Percentiles rank a stretch among this genome's conserved stretches.
These are phyloP conservation scores for Talaromyces sp. DNA, from an alignment of 2,329 filamentous ascomycete species.

Conservation along the genomic window DNA sequence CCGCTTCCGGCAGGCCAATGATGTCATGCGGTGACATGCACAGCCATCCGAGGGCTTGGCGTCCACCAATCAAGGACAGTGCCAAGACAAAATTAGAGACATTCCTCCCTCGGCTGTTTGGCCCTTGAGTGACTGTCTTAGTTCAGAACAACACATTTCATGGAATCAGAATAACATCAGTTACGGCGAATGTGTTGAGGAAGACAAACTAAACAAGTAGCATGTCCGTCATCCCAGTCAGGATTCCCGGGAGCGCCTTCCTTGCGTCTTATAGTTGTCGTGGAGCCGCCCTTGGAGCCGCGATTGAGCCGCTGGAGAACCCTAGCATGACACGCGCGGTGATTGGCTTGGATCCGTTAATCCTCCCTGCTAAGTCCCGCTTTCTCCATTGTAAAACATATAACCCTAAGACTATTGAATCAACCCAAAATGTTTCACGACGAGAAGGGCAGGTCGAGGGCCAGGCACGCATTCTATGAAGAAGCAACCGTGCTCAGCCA, in stretches of 20 bases:
- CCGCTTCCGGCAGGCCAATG: slow-evolving; percentile 7
- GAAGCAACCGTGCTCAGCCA: too few species aligned
- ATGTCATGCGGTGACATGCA: slow-evolving; percentile 14
- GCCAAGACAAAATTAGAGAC: not conserved
- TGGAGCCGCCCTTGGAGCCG: not conserved
- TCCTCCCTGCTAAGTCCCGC: not conserved
- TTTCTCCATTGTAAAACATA: not conserved
- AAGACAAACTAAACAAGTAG: not conserved
- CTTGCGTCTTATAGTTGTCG: not conserved
- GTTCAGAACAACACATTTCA: too few species aligned
- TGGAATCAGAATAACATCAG: too few species aligned
- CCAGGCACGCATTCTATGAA: too few species aligned
- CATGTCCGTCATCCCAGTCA: too few species aligned
- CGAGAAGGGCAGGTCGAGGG: too few species aligned
- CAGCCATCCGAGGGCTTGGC: not conserved
- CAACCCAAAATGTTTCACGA: too few species aligned
- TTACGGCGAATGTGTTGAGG: not conserved
- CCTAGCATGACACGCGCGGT: not conserved
- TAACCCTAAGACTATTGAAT: too few species aligned
- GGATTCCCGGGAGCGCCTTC: not conserved
- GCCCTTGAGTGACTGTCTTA: not conserved
- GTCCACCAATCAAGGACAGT: not conserved
- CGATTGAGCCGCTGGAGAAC: slow-evolving; percentile 1
- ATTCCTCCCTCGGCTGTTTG: not conserved
- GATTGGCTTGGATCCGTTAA: slow-evolving; percentile 2